Percentiles rank a stretch among this genome's conserved stretches.
phyloP scores from a whole-genome alignment of 2,329 filamentous ascomycete genomes.

The Pyricularia sp. region DNA sequence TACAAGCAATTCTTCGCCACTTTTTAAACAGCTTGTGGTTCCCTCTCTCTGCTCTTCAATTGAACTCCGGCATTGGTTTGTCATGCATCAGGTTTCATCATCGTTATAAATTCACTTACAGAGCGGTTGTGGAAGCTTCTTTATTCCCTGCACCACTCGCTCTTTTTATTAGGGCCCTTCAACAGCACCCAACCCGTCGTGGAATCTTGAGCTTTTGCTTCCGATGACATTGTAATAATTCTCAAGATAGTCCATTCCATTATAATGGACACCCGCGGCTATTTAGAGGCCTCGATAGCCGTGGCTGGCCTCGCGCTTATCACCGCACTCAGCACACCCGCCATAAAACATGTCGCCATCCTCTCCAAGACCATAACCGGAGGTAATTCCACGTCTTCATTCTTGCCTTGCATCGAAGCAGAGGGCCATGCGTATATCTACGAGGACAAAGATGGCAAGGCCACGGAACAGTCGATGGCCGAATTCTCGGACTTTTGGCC shows the following conservation, averaged over 20 bases:
- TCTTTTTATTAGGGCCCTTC: not conserved
- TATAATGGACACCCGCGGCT: not conserved
- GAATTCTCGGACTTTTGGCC: slow-evolving; percentile 17
- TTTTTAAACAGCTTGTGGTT: not conserved
- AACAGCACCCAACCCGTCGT: not conserved
- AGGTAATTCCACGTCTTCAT: slow-evolving; percentile 10
- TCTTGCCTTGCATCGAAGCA: not conserved
- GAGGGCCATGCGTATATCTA: slow-evolving; percentile 11
- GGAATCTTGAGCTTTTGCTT: not conserved
- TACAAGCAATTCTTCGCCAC: not conserved
- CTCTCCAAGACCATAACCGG: slow-evolving; percentile 5
- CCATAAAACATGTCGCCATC: slow-evolving; percentile 8
- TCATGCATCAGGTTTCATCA: not conserved
- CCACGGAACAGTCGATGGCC: slow-evolving; percentile 18
- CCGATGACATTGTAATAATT: not conserved
- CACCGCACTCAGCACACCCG: slow-evolving; percentile 10
- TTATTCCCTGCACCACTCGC: not conserved
- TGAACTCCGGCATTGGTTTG: not conserved
- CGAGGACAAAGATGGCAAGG: slow-evolving; percentile 18
- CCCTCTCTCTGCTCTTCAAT: not conserved
- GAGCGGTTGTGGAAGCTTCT: not conserved
- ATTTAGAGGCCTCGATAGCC: not conserved
- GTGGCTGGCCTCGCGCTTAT: slow-evolving; percentile 8
- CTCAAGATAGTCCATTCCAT: not conserved
- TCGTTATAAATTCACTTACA: not conserved